Base-by-base conservation (phyloP, 202 grass and related monocot species). In the Carex arenaria region DNA sequence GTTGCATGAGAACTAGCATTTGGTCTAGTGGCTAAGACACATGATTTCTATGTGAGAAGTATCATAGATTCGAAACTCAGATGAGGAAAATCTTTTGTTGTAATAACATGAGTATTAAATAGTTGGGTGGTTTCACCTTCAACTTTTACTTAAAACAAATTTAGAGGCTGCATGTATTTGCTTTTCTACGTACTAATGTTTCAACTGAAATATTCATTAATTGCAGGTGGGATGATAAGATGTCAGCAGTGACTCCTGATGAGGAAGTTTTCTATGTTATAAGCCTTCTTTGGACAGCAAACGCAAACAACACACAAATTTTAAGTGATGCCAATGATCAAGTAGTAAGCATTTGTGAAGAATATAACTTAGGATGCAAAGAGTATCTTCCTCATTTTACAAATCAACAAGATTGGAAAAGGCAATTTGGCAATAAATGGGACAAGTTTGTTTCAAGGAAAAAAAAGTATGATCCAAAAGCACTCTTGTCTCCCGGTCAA, bases 401-500 rank as follows among this genome's bases (percentile, higher is more conserved):
- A 1, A 40, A 0, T 17, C 71, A 11, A 3, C 45, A 52, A 1
- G 90, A 80, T 17, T 97, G 94, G 92, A 10, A 84, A 38, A 81
- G 81, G 12, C 94, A 97, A 69, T 97, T 97, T 55, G 92, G 87
- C 15, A 1, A 12, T 26, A 92, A 91, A 67, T 97, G 94, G 94
- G 38, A 55, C 0, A 53, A 56, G n/a, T 92, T 94, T 87, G 94
- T 84, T 14, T 63, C 87, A 55, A 89, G 82, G 87, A 97, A 97
- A 87, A 62, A 81, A 78, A 97, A 81, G 88, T 97, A 92, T 77
- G 92, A 97, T 85, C 91, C 91, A 20, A 92, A 86, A 81, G 78
- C 55, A 38, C 57, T 94, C 22, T 81, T 97, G 8, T 90, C 91
- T 28, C 94, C 94, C 0, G 91, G 94, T 18, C 94, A 97, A 31